Percentiles rank a stretch among this genome's conserved stretches.
Evolutionary conservation across 2,329 filamentous ascomycete species (phyloP).

Genomic region (Diaporthe citrichinensis): DNA sequence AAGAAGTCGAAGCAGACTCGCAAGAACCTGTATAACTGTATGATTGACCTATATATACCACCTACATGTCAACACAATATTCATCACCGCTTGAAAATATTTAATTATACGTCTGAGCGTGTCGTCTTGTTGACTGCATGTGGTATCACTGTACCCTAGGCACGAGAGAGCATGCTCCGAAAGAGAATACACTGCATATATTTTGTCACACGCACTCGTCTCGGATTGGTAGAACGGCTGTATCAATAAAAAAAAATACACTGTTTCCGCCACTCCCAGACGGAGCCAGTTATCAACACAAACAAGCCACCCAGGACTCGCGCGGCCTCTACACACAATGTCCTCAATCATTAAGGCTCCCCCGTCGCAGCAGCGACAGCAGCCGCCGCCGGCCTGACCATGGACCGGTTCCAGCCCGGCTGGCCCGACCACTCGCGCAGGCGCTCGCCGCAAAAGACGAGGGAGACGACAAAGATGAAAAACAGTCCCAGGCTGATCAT

Average conservation of each 20-base stretch:
- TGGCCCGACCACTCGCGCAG: not conserved
- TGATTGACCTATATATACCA: not conserved
- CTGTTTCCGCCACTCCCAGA: not conserved
- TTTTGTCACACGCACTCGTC: not conserved
- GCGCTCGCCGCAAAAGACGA: not conserved
- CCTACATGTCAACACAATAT: not conserved
- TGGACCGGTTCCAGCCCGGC: slow-evolving; percentile 3
- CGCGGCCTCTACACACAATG: not conserved
- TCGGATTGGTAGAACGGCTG: not conserved
- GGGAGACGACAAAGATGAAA: not conserved
- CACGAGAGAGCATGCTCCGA: not conserved
- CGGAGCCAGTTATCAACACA: not conserved
- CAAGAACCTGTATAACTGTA: not conserved
- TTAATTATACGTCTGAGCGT: not conserved
- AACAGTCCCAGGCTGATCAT: not conserved
- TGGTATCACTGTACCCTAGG: not conserved
- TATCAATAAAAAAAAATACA: not conserved
- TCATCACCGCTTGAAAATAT: not conserved
- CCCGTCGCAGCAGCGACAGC: not conserved
- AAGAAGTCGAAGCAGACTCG: not conserved
- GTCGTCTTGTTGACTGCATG: too few species aligned
- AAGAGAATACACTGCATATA: too few species aligned
- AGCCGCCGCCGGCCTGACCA: not conserved
- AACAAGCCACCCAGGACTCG: not conserved
- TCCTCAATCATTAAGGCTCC: not conserved